phyloP scores from a whole-genome alignment of 75 land plant genomes.

The Picea glauca region DNA sequence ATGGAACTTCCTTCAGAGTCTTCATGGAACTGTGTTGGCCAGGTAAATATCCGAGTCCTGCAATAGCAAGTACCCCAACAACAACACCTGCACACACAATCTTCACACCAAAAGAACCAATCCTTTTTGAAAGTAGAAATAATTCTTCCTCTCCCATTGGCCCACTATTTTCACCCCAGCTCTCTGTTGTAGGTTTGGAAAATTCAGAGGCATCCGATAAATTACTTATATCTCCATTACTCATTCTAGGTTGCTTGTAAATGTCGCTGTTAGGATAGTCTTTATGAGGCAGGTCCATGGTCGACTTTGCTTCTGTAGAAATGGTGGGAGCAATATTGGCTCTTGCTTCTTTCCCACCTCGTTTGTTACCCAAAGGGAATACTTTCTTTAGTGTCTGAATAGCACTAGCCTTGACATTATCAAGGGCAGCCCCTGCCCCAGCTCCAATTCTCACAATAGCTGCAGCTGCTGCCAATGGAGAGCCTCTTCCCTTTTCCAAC shows the following conservation, averaged over 20 bases:
- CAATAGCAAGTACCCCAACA: slow-evolving; percentile 7
- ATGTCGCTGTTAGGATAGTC: not conserved
- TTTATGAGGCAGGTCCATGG: not conserved
- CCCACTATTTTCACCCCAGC: no score
- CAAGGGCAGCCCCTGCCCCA: slow-evolving; percentile 76
- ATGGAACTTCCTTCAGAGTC: not conserved
- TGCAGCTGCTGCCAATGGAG: slow-evolving; percentile 86
- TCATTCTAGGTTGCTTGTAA: not conserved
- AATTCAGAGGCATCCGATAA: no score
- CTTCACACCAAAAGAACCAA: slow-evolving; percentile 9
- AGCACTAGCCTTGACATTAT: slow-evolving; percentile 66
- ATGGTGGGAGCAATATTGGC: no score
- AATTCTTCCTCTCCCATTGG: not conserved
- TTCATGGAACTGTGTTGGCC: not conserved
- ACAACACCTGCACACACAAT: slow-evolving; percentile 5
- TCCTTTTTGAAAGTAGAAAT: not conserved
- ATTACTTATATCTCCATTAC: not conserved
- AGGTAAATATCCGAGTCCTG: slow-evolving; percentile 8
- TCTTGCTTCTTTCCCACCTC: not conserved
- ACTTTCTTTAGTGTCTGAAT: slow-evolving; percentile 70
- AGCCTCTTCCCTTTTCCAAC: slow-evolving; percentile 52
- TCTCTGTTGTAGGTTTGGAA: no score
- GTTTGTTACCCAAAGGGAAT: slow-evolving; percentile 45
- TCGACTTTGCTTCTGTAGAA: no score
- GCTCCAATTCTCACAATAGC: slow-evolving; percentile 81